Evolutionary conservation across 305 asterid species (phyloP).

Genomic region (Solanum chacoense): DNA sequence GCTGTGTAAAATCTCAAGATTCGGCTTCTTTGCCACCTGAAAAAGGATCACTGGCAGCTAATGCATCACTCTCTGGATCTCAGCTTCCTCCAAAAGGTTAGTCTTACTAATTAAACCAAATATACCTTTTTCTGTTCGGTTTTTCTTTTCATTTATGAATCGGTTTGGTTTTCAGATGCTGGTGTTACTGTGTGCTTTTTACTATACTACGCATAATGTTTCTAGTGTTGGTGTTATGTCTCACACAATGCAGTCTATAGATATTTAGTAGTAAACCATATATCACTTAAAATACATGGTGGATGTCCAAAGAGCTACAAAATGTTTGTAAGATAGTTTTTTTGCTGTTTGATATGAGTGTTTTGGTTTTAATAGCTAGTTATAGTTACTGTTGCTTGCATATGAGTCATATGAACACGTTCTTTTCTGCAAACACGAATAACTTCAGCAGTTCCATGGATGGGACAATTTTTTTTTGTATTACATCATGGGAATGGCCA

Average conservation of each 20-base stretch:
- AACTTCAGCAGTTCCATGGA: background rate
- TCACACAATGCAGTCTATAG: background rate
- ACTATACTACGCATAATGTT: background rate
- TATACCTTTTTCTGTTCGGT: background rate
- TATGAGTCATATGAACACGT: background rate
- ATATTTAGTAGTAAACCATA: background rate
- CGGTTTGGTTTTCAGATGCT: background rate
- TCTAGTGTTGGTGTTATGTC: background rate
- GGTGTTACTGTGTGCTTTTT: background rate
- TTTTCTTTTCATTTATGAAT: background rate
- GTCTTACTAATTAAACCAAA: background rate
- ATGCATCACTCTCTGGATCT: conserved; percentile 2
- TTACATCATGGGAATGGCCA: background rate
- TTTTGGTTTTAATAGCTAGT: background rate
- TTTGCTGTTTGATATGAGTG: background rate
- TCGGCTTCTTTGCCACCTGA: conserved; percentile 1
- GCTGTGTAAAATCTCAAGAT: conserved; percentile 6
- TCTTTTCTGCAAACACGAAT: background rate
- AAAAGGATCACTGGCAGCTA: conserved; percentile 3
- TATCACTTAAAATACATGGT: background rate
- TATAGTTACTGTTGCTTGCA: background rate
- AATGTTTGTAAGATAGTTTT: background rate
- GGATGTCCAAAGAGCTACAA: background rate
- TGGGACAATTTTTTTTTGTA: background rate
- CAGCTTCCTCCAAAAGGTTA: conserved; percentile 14